A percentile compares a stretch with the other conserved stretches of the same genome.
phyloP scores from a whole-genome alignment of 1,139 yeast species.

The Kodamaea derodonti region DNA sequence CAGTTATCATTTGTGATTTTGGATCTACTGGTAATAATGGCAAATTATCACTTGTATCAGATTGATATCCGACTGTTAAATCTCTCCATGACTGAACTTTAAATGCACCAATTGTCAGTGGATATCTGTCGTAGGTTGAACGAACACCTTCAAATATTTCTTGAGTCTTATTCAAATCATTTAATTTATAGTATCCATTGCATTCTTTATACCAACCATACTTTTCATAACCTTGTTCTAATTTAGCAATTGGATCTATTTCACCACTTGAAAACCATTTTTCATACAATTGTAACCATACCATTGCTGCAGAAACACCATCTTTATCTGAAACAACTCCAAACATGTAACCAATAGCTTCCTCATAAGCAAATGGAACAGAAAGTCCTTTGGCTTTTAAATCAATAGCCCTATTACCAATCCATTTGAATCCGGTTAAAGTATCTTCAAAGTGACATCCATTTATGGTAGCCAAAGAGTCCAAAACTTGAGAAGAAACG shows the following conservation, averaged over 20 bases:
- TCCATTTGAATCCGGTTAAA: constrained; percentile 95
- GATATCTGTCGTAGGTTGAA: constrained; percentile 34
- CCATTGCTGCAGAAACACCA: constrained; percentile 77
- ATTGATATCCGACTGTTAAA: constrained; percentile 77
- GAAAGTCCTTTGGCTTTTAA: constrained; percentile 57
- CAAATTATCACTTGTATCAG: constrained; percentile 50
- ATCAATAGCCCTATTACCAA: constrained; percentile 83
- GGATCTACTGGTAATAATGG: constrained; percentile 73
- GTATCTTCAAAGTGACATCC: constrained; percentile 75
- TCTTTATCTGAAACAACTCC: constrained; percentile 87
- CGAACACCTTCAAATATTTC: constrained; percentile 50
- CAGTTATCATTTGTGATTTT: constrained; percentile 84
- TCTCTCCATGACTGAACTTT: constrained; percentile 71
- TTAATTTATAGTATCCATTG: constrained; percentile 79
- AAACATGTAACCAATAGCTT: constrained; percentile 95
- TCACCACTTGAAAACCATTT: constrained; percentile 39
- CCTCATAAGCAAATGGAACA: constrained; percentile 92
- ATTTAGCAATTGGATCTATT: constrained; percentile 39
- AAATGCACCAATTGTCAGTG: constrained; percentile 50
- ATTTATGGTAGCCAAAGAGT: constrained; percentile 60
- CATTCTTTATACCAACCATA: constrained; percentile 82
- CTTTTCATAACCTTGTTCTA: constrained; percentile 54
- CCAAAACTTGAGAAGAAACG: constrained; percentile 80
- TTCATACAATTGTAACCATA: constrained; percentile 72
- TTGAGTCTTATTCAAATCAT: constrained; percentile 49